A percentile compares a stretch with the other conserved stretches of the same genome.
Conservation (phyloP, 306 rosid species). For the Dryas drummondii region DNA sequence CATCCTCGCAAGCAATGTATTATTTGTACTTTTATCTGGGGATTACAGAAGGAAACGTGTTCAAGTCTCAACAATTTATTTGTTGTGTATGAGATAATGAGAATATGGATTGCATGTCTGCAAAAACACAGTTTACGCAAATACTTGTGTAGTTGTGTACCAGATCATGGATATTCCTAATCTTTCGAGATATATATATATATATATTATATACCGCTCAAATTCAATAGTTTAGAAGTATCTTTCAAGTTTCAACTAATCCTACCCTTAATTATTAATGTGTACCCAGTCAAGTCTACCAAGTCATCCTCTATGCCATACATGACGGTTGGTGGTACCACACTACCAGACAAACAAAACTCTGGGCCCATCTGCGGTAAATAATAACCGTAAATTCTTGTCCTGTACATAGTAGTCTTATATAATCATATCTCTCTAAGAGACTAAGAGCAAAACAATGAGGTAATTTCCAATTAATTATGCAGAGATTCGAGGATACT, state of each 20-base stretch:
- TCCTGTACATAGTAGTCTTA: background rate
- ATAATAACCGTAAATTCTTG: background rate
- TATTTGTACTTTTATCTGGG: background rate
- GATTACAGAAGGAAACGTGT: background rate
- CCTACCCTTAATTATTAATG: background rate
- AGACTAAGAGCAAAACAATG: background rate
- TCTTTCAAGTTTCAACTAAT: constrained; percentile 4
- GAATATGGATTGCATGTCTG: constrained; percentile 18
- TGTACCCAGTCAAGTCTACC: background rate
- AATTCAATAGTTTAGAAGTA: constrained; percentile 1
- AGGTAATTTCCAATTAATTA: constrained; percentile 9
- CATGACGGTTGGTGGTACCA: too few species aligned
- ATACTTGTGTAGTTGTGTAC: background rate
- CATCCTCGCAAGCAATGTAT: constrained; percentile 5
- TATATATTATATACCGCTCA: background rate
- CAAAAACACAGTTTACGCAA: background rate
- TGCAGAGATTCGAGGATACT: constrained; percentile 7
- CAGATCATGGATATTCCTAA: background rate
- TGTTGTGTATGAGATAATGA: background rate
- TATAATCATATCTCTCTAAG: background rate
- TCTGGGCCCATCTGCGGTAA: background rate
- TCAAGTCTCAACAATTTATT: background rate
- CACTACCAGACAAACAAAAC: background rate
- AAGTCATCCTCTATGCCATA: background rate
- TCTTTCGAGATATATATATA: background rate